phyloP scores from a whole-genome alignment of 345 rosid species.

The Toxicodendron radicans region DNA sequence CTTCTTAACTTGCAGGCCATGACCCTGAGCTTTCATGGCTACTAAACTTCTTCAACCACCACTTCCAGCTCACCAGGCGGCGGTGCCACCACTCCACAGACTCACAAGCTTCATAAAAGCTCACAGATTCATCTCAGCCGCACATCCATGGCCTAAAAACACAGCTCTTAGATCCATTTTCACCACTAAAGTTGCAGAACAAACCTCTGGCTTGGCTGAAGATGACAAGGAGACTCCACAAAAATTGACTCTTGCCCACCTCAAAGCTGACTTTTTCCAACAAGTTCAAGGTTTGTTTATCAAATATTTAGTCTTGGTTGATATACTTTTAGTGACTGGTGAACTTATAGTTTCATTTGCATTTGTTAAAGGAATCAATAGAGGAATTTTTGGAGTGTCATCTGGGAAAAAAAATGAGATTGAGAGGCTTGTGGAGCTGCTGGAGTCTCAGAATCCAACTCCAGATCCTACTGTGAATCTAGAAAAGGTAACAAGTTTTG shows the following conservation, averaged over 20 bases:
- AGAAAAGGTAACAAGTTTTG: constrained; percentile 43
- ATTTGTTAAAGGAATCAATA: constrained; percentile 51
- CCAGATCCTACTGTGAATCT: constrained; percentile 65
- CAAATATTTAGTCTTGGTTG: background rate
- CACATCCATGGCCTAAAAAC: constrained; percentile 23
- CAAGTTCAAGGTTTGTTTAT: constrained; percentile 44
- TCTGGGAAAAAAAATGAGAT: constrained; percentile 71
- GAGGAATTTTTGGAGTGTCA: constrained; percentile 78
- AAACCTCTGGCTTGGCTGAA: constrained; percentile 34
- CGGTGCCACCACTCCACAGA: constrained; percentile 18
- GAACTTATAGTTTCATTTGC: background rate
- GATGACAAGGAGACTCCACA: constrained; percentile 8
- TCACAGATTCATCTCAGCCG: constrained; percentile 20
- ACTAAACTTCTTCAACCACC: constrained; percentile 41
- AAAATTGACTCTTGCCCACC: constrained; percentile 28
- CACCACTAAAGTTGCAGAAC: constrained; percentile 38
- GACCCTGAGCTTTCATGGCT: constrained; percentile 23
- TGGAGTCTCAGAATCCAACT: constrained; percentile 83
- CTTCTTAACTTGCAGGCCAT: background rate
- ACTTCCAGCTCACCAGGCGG: constrained; percentile 25
- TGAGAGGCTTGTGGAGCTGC: constrained; percentile 49
- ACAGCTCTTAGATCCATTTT: constrained; percentile 28
- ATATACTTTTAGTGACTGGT: background rate
- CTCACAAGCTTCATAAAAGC: constrained; percentile 18
- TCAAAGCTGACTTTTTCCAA: constrained; percentile 49